Base-by-base conservation (phyloP, 768 basidiomycete genomes). In the Mycena amicta region DNA sequence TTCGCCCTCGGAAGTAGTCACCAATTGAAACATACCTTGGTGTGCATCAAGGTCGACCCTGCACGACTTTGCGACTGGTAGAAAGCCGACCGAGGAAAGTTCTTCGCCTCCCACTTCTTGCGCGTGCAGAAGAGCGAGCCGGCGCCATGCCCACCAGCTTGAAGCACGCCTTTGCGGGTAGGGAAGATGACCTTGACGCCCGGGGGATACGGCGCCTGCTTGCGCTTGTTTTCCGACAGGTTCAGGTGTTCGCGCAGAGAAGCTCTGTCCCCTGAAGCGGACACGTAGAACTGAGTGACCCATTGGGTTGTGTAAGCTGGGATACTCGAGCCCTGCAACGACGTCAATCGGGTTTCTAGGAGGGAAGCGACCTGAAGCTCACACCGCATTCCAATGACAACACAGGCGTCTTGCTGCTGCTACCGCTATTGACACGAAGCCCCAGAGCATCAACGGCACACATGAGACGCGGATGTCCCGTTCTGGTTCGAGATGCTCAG, bases 41-140 rank as follows among this genome's bases (percentile, higher is more conserved):
- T 88, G 69, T 96, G 95, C 94, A 97, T 95, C 60, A 97, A 74
- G 2, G 92, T 87, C 15, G 80, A 79, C 5, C 95, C 95, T 3
- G 83, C 87, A 65, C 86, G 84, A 66, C 93, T 94, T 58, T 83
- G 87, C 16, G 92, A 90, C 68, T 94, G 87, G 66, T 87, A 75
- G 71, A 95, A 95, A 46, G 86, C 75, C 33, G 82, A 74, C 55
- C 82, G 77, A 13, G 92, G 91, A 68, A 88, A 92, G 63, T 85
- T 91, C 15, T 83, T 77, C 1, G 74, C 84, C 45, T 79, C 75
- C 87, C 91, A 95, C 70, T 89, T 88, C 33, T 76, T 82, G 56
- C 85, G 77, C 46, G 85, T 79, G 74, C 90, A 93, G 67, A 95
- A 96, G 75, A 95, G 87, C 3, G 93, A 95, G 5, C 90, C 89